These are phyloP conservation scores for Endoconidiophora laricicola DNA, from an alignment of 2,329 filamentous ascomycete species.

Conservation along the genomic window DNA sequence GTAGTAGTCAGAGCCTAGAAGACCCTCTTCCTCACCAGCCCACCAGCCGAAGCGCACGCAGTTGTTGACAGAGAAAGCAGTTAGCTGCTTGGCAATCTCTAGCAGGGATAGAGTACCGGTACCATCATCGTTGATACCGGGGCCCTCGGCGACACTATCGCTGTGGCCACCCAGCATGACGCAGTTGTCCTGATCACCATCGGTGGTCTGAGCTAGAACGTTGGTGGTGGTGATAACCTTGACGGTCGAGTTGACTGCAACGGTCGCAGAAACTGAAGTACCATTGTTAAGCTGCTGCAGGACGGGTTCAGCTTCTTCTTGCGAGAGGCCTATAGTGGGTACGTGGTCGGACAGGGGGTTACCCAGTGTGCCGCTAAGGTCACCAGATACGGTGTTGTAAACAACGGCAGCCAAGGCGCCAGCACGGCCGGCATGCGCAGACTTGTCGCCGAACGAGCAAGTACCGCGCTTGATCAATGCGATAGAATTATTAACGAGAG, in stretches of 20 bases:
- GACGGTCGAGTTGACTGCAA: constrained; percentile 43
- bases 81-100: constrained; percentile 43
- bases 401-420: constrained; percentile 56
- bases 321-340: constrained; percentile 50
- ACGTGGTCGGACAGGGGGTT: constrained; percentile 41
- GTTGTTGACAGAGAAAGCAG: constrained; percentile 42
- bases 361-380: constrained; percentile 52
- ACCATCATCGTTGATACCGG: constrained; percentile 66
- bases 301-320: constrained; percentile 39
- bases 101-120: constrained; percentile 47
- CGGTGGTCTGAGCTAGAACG: constrained; percentile 44
- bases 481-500: constrained; percentile 42
- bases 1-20: constrained; percentile 47
- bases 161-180: constrained; percentile 50
- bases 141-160: constrained; percentile 44
- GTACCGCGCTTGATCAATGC: constrained; percentile 53
- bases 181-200: constrained; percentile 44
- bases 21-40: constrained; percentile 50
- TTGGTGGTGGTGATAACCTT: constrained; percentile 38
- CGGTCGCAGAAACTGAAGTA: constrained; percentile 33
- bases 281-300: constrained; percentile 36
- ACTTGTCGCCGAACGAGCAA: constrained; percentile 59
- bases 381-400: constrained; percentile 53
- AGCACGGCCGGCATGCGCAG: constrained; percentile 46
- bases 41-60: constrained; percentile 53